These are phyloP conservation scores for Cytidiella melzeri DNA, from an alignment of 768 basidiomycete species.

Conservation along the genomic window DNA sequence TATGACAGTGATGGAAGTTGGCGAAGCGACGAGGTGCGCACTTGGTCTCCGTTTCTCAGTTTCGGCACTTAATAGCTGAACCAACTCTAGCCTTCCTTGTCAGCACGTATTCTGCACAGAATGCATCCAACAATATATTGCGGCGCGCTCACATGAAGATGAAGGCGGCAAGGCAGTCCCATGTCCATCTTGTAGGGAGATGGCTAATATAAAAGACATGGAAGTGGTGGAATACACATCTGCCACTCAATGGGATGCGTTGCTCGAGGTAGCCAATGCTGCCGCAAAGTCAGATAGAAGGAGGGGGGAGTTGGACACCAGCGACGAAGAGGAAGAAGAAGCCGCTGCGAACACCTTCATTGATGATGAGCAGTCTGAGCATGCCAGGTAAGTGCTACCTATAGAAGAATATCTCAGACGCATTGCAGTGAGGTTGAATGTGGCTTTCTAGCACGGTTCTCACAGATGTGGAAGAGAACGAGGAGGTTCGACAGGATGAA, in stretches of 20 bases:
- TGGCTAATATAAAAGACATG: slow-evolving; percentile 26
- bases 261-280: slow-evolving; percentile 33
- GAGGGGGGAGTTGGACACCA: slow-evolving; percentile 29
- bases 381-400: background rate
- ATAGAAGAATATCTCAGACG: background rate
- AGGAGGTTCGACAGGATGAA: background rate
- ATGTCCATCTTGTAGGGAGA: slow-evolving; percentile 34
- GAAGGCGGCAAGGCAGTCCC: slow-evolving; percentile 23
- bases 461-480: background rate
- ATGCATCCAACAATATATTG: slow-evolving; percentile 29
- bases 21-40: slow-evolving; percentile 31
- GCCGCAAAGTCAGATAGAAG: slow-evolving; percentile 34
- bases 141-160: slow-evolving; percentile 10
- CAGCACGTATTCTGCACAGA: slow-evolving; percentile 37
- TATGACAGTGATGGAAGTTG: slow-evolving; percentile 26
- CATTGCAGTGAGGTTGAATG: background rate
- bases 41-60: background rate
- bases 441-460: background rate
- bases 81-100: slow-evolving; percentile 32
- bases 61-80: background rate
- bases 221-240: slow-evolving; percentile 34
- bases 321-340: slow-evolving; percentile 39
- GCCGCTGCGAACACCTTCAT: slow-evolving; percentile 24
- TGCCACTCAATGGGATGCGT: slow-evolving; percentile 36
- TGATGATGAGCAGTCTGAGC: slow-evolving; percentile 18